Evolutionary conservation across 2,329 filamentous ascomycete species (phyloP).

Genomic region (Fusarium sp.): DNA sequence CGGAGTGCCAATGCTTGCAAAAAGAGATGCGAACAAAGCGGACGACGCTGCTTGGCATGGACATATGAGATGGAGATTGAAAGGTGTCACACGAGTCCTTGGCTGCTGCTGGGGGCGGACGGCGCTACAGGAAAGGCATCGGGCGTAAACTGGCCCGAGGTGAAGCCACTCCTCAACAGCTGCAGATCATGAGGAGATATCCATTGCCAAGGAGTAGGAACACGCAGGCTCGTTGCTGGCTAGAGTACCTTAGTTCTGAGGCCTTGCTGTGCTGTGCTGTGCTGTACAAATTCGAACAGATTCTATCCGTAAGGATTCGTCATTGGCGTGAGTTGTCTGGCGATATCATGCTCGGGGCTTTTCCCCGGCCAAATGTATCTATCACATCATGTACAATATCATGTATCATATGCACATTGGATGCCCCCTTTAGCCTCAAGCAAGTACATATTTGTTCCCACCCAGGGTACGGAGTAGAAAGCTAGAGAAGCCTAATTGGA

Average conservation of each 20-base stretch:
- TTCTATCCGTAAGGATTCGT: conserved; percentile 17
- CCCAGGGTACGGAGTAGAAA: conserved; percentile 9
- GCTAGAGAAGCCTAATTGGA: conserved; percentile 34
- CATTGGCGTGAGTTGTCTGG: conserved; percentile 25
- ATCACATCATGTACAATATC: conserved; percentile 26
- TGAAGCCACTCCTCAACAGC: conserved; percentile 46
- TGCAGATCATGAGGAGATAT: conserved; percentile 42
- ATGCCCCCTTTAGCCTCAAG: conserved; percentile 34
- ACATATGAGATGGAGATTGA: conserved; percentile 58
- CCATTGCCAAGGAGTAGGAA: conserved; percentile 1
- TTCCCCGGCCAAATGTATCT: conserved; percentile 19
- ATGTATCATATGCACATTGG: conserved; percentile 30
- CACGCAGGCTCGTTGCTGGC: conserved; percentile 9
- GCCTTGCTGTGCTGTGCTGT: neutral
- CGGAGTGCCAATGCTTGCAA: conserved; percentile 59
- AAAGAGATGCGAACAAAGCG: conserved; percentile 57
- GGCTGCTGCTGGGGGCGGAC: conserved; percentile 61
- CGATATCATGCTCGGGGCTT: conserved; percentile 24
- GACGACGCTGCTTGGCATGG: conserved; percentile 65
- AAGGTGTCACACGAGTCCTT: conserved; percentile 62
- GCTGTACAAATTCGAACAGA: conserved; percentile 20
- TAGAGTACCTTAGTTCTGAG: conserved; percentile 1
- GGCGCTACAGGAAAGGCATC: conserved; percentile 48
- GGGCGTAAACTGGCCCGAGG: conserved; percentile 52
- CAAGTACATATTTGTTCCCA: conserved; percentile 23